Base-by-base conservation (phyloP, 2,329 filamentous ascomycete genomes). In the Aspergillus novofumigatus region DNA sequence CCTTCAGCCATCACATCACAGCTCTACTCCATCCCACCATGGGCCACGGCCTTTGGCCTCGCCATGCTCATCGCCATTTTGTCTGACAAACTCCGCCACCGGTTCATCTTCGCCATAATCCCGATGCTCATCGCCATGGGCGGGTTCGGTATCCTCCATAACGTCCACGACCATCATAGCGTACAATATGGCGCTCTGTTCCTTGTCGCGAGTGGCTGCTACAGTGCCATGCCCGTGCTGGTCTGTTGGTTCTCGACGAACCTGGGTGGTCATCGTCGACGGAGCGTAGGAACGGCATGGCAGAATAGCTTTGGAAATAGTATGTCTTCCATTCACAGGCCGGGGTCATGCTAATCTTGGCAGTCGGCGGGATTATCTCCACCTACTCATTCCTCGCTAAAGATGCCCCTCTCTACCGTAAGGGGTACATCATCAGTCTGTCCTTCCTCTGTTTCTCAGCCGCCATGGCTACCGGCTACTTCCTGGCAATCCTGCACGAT, bases 241-340 rank as follows among this genome's bases (percentile, higher is more conserved):
- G 83, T 92, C 4, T 91, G 88, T 72, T 92, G 89, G 89, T 92
- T 89, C 72, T 87, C 87, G 63, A 91, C 91, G 84, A 92, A 91
- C 64, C 77, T 91, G 0, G 85, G 85, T 1, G 88, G 88, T 0
- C 89, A 92, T 68, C 86, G 86, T 55, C 82, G 88, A 2, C 80
- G 88, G 38, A 81, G 85, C 3, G 83, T 92, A 11, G 89, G 89
- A 4, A 84, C 84, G 3, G 89, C 87, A 0, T 92, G 87, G 86
- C 89, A 92, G 70, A 80, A 92, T 45, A 87, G 86, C 0, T 90
- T 92, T 62, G 89, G 89, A 21, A 44, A 44, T 5, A 21, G 41
- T 44, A 44, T 6, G 41, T 11, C 5, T 3, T 21, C 17, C 41
- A 21, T 3, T 44, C 3, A n/a, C 14, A 44, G 17, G 1, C 3